Evolutionary conservation across 768 basidiomycete genomes (phyloP).

Genomic region (Hygrophorus pudorinus): DNA sequence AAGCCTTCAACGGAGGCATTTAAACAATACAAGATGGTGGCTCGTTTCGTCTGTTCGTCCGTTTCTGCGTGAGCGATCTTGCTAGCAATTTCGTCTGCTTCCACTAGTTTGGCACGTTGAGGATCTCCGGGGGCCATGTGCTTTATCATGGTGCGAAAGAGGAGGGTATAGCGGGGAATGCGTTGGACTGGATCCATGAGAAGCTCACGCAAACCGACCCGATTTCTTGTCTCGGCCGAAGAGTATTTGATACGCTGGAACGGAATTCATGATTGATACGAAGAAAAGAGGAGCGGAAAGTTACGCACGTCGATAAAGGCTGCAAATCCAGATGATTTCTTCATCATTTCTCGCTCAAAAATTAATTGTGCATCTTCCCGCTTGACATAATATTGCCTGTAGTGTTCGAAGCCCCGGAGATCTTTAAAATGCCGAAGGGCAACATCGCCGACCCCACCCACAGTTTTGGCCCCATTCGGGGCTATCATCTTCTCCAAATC

Average conservation of each 20-base stretch:
- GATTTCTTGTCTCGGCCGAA: conserved; percentile 60
- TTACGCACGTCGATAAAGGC: conserved; percentile 77
- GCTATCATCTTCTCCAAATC: conserved; percentile 75
- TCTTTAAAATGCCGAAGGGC: conserved; percentile 82
- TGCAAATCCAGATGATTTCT: conserved; percentile 71
- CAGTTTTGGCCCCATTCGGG: conserved; percentile 43
- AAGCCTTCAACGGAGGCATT: conserved; percentile 83
- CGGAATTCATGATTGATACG: conserved; percentile 9
- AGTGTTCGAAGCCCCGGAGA: conserved; percentile 78
- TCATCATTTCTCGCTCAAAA: conserved; percentile 75
- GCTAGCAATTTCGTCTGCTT: conserved; percentile 82
- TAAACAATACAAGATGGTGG: conserved; percentile 80
- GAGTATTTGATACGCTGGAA: conserved; percentile 80
- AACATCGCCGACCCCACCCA: conserved; percentile 75
- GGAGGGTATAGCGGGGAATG: conserved; percentile 87
- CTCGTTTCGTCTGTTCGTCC: conserved; percentile 85
- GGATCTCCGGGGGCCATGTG: conserved; percentile 72
- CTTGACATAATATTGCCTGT: conserved; percentile 85
- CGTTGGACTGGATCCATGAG: conserved; percentile 96
- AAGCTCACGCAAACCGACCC: conserved; percentile 82
- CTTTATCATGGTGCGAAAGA: conserved; percentile 90
- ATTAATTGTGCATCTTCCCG: conserved; percentile 88
- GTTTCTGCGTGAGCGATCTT: conserved; percentile 88
- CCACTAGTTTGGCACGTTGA: conserved; percentile 67
- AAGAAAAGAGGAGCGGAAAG: conserved; percentile 3